A percentile compares a stretch with the other conserved stretches of the same genome.
Conservation (phyloP, 768 basidiomycete genomes). For the Boletus coccyginus region DNA sequence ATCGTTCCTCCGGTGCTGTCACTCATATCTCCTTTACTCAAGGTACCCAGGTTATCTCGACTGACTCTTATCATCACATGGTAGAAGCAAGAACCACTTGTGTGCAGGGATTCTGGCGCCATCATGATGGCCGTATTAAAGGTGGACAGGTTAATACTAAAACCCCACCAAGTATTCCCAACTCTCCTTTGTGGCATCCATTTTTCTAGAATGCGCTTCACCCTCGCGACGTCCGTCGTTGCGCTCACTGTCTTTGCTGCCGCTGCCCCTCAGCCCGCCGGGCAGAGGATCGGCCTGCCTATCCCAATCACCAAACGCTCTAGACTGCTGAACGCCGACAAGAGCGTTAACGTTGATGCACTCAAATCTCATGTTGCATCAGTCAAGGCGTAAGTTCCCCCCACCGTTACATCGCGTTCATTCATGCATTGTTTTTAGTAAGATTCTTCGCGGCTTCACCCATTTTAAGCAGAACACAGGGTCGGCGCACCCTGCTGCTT, state of each 20-base stretch:
- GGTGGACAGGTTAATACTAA: background rate
- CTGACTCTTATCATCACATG: background rate
- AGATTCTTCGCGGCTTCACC: conserved; percentile 1
- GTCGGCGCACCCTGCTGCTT: background rate
- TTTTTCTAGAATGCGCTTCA: conserved; percentile 1
- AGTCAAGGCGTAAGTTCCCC: background rate
- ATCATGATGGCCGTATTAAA: background rate
- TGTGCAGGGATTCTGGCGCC: no score
- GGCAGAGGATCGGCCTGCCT: background rate
- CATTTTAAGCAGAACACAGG: conserved; percentile 5
- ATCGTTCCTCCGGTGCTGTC: background rate
- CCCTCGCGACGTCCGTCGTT: background rate
- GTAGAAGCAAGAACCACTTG: background rate
- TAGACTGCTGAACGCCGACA: background rate
- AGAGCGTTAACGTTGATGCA: background rate
- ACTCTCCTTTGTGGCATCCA: no score
- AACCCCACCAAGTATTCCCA: background rate
- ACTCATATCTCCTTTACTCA: background rate
- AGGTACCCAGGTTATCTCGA: background rate
- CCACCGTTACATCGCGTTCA: background rate
- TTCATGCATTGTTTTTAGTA: background rate
- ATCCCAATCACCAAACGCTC: conserved; percentile 11
- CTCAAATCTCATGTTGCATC: conserved; percentile 7
- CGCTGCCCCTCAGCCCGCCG: background rate
- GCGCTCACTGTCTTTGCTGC: conserved; percentile 1